A percentile compares a stretch with the other conserved stretches of the same genome.
Conservation (phyloP, 1,139 yeast species). For the Sugiyamaella castrensis region DNA sequence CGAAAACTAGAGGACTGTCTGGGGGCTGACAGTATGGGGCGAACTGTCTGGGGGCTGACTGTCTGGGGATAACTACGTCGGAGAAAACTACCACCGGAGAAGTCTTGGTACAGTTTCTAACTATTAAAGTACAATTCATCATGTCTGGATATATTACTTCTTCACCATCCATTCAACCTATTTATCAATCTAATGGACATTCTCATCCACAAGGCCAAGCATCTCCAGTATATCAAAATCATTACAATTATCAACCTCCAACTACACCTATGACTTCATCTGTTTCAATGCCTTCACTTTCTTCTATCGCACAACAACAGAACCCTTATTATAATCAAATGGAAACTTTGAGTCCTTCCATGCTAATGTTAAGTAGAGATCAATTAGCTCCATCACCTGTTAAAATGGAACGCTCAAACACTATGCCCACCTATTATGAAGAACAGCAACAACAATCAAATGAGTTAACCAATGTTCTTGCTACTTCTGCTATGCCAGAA, state of each 20-base stretch:
- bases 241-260: neutral
- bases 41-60: too few relatives aligned
- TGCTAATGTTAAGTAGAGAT: constrained; percentile 11
- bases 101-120: too few relatives aligned
- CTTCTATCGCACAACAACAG: neutral
- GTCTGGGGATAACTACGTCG: too few relatives aligned
- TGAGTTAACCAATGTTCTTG: neutral
- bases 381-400: constrained; percentile 9
- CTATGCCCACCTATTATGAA: constrained; percentile 4
- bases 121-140: too few relatives aligned
- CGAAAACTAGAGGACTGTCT: too few relatives aligned
- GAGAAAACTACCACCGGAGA: too few relatives aligned
- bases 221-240: neutral
- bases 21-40: too few relatives aligned
- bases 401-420: constrained; percentile 12
- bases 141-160: too few relatives aligned
- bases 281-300: constrained; percentile 7
- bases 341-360: constrained; percentile 12
- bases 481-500: neutral
- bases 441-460: neutral
- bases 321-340: neutral
- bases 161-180: too few relatives aligned
- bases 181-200: too few relatives aligned
- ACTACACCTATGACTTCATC: constrained; percentile 4
- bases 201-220: neutral